Evolutionary conservation across 108 stramenopile genomes (phyloP).

Genomic region (Cyclotella distinguenda): DNA sequence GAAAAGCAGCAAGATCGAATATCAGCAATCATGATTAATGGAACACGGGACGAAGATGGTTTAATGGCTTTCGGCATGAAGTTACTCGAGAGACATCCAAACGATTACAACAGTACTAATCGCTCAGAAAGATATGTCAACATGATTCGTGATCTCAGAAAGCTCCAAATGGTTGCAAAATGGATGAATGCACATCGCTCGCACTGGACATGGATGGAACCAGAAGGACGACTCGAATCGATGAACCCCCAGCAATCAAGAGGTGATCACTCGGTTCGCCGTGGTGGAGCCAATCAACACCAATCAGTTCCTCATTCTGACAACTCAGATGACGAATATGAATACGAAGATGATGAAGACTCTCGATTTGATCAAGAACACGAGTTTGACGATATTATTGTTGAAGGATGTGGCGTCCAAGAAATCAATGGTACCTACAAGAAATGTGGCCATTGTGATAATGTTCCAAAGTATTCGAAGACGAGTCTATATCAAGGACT

Average conservation of each 20-base stretch:
- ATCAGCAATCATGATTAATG: constrained; percentile 53
- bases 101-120: constrained; percentile 35
- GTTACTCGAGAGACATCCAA: constrained; percentile 32
- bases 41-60: constrained; percentile 45
- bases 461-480: constrained; percentile 56
- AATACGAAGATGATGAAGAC: constrained; percentile 73
- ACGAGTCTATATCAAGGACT: constrained; percentile 46
- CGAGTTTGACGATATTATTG: constrained; percentile 33
- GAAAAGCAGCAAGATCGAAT: constrained; percentile 63
- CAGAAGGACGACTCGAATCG: constrained; percentile 39
- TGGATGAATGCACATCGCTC: constrained; percentile 73
- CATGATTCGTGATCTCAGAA: constrained; percentile 55
- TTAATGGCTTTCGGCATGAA: constrained; percentile 43
- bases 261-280: constrained; percentile 37
- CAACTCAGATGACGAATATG: constrained; percentile 71
- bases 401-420: constrained; percentile 70
- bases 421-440: constrained; percentile 57
- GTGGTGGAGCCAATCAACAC: constrained; percentile 46
- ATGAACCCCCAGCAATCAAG: constrained; percentile 40
- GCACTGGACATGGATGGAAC: constrained; percentile 70
- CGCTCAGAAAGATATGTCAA: constrained; percentile 62
- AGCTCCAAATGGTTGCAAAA: constrained; percentile 44
- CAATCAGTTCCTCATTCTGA: constrained; percentile 71
- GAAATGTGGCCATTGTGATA: constrained; percentile 53
- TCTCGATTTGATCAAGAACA: constrained; percentile 30